Evolutionary conservation across 306 rosid genomes (phyloP).

Genomic region (Gillenia trifoliata): DNA sequence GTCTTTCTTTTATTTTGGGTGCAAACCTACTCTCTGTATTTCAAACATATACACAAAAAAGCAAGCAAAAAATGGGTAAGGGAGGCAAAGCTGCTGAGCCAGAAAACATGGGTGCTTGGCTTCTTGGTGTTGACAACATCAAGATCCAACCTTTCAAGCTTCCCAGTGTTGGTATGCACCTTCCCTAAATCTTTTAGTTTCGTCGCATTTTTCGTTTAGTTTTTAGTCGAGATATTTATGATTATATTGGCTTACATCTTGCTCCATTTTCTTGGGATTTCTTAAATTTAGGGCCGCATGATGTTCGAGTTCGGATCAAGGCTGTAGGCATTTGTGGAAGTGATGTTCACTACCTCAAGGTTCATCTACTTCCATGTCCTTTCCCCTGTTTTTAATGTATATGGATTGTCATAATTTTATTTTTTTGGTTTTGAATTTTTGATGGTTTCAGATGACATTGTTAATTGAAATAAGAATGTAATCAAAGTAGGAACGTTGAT

Average conservation of each 20-base stretch:
- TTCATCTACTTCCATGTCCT: not conserved
- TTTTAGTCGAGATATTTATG: not conserved
- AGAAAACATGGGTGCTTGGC: slow-evolving; percentile 94
- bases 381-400: not conserved
- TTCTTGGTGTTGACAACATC: slow-evolving; percentile 57
- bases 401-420: not conserved
- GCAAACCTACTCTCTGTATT: not conserved
- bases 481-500: not conserved
- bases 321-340: slow-evolving; percentile 97
- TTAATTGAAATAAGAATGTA: not conserved
- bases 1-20: not conserved
- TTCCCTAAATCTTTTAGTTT: not conserved
- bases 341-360: slow-evolving; percentile 91
- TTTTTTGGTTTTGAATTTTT: not conserved
- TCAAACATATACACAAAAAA: not conserved
- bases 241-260: not conserved
- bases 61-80: slow-evolving; percentile 48
- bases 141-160: slow-evolving; percentile 81
- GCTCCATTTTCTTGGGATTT: slow-evolving; percentile 3
- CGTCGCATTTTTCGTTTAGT: not conserved
- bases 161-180: slow-evolving; percentile 55
- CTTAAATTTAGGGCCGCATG: slow-evolving; percentile 50
- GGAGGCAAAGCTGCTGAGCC: slow-evolving; percentile 50
- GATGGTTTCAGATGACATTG: not conserved
- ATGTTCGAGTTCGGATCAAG: slow-evolving; percentile 67